A percentile compares a stretch with the other conserved stretches of the same genome.
Evolutionary conservation across 768 basidiomycete genomes (phyloP).

Genomic region (Gyrodon lividus): DNA sequence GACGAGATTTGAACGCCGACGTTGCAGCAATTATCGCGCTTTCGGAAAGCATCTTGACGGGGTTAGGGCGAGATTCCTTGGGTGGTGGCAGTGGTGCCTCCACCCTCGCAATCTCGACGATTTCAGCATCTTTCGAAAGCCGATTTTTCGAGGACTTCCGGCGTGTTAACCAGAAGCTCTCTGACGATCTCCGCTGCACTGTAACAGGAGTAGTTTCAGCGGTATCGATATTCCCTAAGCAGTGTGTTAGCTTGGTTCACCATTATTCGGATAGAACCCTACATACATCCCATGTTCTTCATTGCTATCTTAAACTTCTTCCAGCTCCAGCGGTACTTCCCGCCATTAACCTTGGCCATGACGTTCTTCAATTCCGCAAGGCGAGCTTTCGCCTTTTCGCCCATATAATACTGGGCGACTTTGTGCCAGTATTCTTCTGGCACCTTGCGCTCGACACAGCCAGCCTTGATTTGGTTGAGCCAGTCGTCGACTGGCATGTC

Average conservation of each 20-base stretch:
- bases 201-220: constrained; percentile 60
- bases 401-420: constrained; percentile 75
- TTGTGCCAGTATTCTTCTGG: constrained; percentile 85
- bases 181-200: constrained; percentile 48
- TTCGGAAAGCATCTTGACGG: constrained; percentile 36
- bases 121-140: constrained; percentile 32
- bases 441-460: constrained; percentile 67
- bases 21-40: constrained; percentile 29
- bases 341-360: constrained; percentile 70
- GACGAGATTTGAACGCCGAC: constrained; percentile 29
- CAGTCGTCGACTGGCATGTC: constrained; percentile 71
- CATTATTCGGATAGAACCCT: constrained; percentile 3
- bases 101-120: constrained; percentile 30
- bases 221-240: constrained; percentile 65
- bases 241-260: background rate
- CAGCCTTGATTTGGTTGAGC: constrained; percentile 68
- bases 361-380: constrained; percentile 71
- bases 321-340: constrained; percentile 81
- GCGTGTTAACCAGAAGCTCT: constrained; percentile 53
- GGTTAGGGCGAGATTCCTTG: constrained; percentile 33
- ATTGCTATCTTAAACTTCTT: constrained; percentile 79
- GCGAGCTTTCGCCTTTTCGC: constrained; percentile 61
- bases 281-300: constrained; percentile 80
- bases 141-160: constrained; percentile 43
- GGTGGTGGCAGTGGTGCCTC: constrained; percentile 21